Conservation (phyloP, 2,329 filamentous ascomycete genomes). For the Botrytis paeoniae region DNA sequence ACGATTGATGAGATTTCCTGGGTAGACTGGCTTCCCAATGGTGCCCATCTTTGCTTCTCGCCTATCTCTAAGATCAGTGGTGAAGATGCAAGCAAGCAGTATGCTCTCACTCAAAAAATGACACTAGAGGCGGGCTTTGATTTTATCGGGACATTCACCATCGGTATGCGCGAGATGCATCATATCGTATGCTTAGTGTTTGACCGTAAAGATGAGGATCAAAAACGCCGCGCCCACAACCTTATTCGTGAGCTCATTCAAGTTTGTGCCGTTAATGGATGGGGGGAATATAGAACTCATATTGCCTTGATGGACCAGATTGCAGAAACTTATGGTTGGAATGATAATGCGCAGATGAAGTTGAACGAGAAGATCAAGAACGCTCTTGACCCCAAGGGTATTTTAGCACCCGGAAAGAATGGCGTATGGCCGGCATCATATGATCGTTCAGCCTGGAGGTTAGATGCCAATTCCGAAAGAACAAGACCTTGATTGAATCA, state of each 20-base stretch:
- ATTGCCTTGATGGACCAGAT: conserved; percentile 47
- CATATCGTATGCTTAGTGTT: conserved; percentile 55
- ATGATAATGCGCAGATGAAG: conserved; percentile 42
- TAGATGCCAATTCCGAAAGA: conserved; percentile 5
- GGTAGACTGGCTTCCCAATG: conserved; percentile 53
- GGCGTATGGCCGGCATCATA: conserved; percentile 36
- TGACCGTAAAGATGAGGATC: conserved; percentile 44
- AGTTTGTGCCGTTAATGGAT: conserved; percentile 43
- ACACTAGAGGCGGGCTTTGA: conserved; percentile 48
- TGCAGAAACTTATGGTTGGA: conserved; percentile 44
- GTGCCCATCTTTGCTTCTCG: conserved; percentile 50
- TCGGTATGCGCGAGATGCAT: conserved; percentile 52
- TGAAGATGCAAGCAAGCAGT: conserved; percentile 46
- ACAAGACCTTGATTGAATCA: conserved; percentile 5
- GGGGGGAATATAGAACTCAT: conserved; percentile 48
- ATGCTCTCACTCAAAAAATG: conserved; percentile 42
- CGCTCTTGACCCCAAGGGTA: conserved; percentile 47
- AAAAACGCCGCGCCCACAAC: conserved; percentile 40
- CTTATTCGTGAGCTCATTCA: conserved; percentile 43
- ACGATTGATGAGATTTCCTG: conserved; percentile 39
- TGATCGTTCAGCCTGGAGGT: conserved; percentile 16
- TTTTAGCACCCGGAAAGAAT: conserved; percentile 46
- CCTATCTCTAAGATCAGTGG: conserved; percentile 50
- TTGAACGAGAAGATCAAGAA: conserved; percentile 48
- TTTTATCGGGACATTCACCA: conserved; percentile 49